phyloP scores from a whole-genome alignment of 306 rosid genomes.

The Boehmeria nivea region DNA sequence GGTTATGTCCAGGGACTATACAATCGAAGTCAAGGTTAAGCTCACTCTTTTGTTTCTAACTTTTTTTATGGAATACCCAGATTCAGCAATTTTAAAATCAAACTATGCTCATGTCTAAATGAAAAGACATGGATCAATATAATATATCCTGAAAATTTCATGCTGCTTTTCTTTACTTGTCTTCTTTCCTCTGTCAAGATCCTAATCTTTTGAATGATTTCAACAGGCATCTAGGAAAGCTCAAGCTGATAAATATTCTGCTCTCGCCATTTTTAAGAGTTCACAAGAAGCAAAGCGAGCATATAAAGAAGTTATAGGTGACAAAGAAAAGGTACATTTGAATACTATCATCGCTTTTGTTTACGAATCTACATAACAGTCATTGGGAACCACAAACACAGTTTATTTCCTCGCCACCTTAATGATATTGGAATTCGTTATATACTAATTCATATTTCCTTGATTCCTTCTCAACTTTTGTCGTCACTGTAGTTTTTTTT shows the following conservation, averaged over 20 bases:
- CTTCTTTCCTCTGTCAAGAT: not conserved
- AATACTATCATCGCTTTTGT: not conserved
- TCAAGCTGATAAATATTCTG: slow-evolving; percentile 44
- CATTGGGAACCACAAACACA: no score
- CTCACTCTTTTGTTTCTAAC: slow-evolving; percentile 8
- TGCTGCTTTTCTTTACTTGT: not conserved
- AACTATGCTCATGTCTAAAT: slow-evolving; percentile 6
- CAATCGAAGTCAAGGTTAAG: slow-evolving; percentile 56
- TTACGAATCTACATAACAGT: not conserved
- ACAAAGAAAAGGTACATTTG: slow-evolving; percentile 39
- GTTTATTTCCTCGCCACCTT: no score
- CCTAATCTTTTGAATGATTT: slow-evolving; percentile 15
- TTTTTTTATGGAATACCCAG: slow-evolving; percentile 1
- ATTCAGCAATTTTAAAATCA: no score
- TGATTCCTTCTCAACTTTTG: no score
- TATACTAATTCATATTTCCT: no score
- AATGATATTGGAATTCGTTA: no score
- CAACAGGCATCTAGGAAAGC: slow-evolving; percentile 46
- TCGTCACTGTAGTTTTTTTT: no score
- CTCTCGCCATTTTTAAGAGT: slow-evolving; percentile 50
- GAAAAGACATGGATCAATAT: slow-evolving; percentile 9
- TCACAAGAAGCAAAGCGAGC: slow-evolving; percentile 54
- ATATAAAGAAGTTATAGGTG: slow-evolving; percentile 47
- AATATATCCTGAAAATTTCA: not conserved
- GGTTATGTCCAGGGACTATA: slow-evolving; percentile 52